Base-by-base conservation (phyloP, 495 filamentous ascomycete species). In the Talaromyces liani region DNA sequence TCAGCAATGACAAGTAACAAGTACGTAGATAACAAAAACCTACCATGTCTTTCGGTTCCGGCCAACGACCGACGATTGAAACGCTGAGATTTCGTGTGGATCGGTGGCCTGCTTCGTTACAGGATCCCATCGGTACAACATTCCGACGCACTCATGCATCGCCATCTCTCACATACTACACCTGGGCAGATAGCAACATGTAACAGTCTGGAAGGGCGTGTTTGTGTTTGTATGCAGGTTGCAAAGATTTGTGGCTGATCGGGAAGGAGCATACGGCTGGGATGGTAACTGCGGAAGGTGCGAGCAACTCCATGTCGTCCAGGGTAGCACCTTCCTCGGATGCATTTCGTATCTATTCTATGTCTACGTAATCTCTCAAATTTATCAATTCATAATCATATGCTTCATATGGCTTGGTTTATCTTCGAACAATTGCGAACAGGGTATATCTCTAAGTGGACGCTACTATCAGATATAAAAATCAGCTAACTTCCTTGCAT, bases 401-500 rank as follows among this genome's bases (percentile, higher is more conserved):
- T 4, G 36, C 14, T 41, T 41, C 36, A 16, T 41, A 16, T 16
- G 16, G 16, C 14, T 16, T 41, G 12, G n/a, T 41, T 41, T 16
- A 5, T 9, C 0, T 12, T 16, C 36, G 22, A 24, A 24, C 22
- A 41, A 41, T 41, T n/a, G 36, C 14, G 36, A 16, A 16, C 4
- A 16, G 36, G 36, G 36, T 41, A 41, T 41, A 14, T 41, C 2
- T 36, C 36, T 16, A 16, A 16, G 36, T 41, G 36, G 36, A 41
- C 36, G 36, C 36, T 41, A 16, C 36, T 41, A 7, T 31, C 29
- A 31, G 29, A 31, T 31, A 31, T 31, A 31, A 31, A 29, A 31
- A 31, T 31, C 29, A 31, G 6, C 22, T 70, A 73, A 14, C 70
- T 69, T 24, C 71, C 69, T 62, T 80, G 77, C 83, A 92, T 79